Evolutionary conservation across 2,329 filamentous ascomycete species (phyloP).

Genomic region (Ophiosphaerella korrae): DNA sequence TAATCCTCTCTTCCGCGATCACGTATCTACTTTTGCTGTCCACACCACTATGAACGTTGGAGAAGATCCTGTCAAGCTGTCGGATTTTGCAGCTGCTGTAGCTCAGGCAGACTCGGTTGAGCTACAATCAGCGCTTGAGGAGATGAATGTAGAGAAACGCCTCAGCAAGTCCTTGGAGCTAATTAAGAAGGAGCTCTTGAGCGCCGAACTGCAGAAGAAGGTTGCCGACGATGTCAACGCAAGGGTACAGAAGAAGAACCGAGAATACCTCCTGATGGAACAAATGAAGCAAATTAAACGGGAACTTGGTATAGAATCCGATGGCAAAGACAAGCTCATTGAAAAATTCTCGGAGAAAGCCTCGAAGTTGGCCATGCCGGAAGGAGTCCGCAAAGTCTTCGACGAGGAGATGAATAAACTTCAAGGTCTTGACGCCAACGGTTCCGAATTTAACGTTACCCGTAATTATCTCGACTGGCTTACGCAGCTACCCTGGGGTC

Average conservation of each 20-base stretch:
- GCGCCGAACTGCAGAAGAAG: slow-evolving; percentile 94
- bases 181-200: slow-evolving; percentile 98
- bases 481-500: slow-evolving; percentile 97
- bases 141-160: slow-evolving; percentile 88
- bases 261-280: slow-evolving; percentile 98
- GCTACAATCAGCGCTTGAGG: slow-evolving; percentile 87
- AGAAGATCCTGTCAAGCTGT: slow-evolving; percentile 90
- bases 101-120: slow-evolving; percentile 85
- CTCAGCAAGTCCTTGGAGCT: slow-evolving; percentile 90
- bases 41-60: slow-evolving; percentile 94
- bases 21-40: slow-evolving; percentile 83
- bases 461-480: slow-evolving; percentile 98
- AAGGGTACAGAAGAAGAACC: slow-evolving; percentile 95
- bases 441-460: slow-evolving; percentile 98
- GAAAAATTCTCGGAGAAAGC: slow-evolving; percentile 98
- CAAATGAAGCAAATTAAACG: slow-evolving; percentile 99
- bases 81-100: slow-evolving; percentile 95
- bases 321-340: slow-evolving; percentile 97
- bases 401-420: slow-evolving; percentile 98
- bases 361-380: slow-evolving; percentile 91
- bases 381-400: slow-evolving; percentile 94
- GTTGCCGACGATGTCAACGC: slow-evolving; percentile 97
- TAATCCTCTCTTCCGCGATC: slow-evolving; percentile 94
- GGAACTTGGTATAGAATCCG: slow-evolving; percentile 93
- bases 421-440: slow-evolving; percentile 89